Evolutionary conservation across 1,284 basidiomycete genomes (phyloP).

Genomic region (Puccinia novopanici): DNA sequence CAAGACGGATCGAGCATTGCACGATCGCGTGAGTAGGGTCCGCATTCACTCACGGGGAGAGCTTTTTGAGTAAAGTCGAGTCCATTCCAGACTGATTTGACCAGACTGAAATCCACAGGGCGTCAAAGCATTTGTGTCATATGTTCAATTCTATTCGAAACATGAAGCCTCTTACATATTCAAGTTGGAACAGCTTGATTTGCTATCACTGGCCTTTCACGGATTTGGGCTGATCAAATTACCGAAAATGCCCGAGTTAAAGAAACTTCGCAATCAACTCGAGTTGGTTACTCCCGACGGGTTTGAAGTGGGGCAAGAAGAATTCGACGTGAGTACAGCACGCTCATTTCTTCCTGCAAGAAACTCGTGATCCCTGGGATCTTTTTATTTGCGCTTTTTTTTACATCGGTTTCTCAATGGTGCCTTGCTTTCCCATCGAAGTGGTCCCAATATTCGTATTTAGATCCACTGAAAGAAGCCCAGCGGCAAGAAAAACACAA

Average conservation of each 20-base stretch:
- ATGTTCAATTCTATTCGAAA: slow-evolving; percentile 88
- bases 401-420: slow-evolving; percentile 24
- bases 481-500: slow-evolving; percentile 66
- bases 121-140: slow-evolving; percentile 87
- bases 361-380: slow-evolving; percentile 70
- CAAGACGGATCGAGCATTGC: slow-evolving; percentile 50
- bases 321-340: slow-evolving; percentile 52
- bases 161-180: slow-evolving; percentile 98
- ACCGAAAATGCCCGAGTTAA: slow-evolving; percentile 94
- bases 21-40: slow-evolving; percentile 31
- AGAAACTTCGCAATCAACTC: slow-evolving; percentile 61
- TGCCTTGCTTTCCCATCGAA: slow-evolving; percentile 57
- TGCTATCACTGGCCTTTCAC: slow-evolving; percentile 74
- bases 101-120: slow-evolving; percentile 63
- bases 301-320: slow-evolving; percentile 55
- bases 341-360: slow-evolving; percentile 54
- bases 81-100: slow-evolving; percentile 66
- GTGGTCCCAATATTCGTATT: slow-evolving; percentile 80
- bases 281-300: slow-evolving; percentile 59
- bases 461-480: slow-evolving; percentile 75
- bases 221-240: slow-evolving; percentile 83
- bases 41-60: slow-evolving; percentile 59
- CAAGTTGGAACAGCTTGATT: slow-evolving; percentile 78
- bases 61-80: slow-evolving; percentile 66
- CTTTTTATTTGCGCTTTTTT: slow-evolving; percentile 68